Conservation (phyloP, 768 basidiomycete species). For the Macrolepiota dolichaula region DNA sequence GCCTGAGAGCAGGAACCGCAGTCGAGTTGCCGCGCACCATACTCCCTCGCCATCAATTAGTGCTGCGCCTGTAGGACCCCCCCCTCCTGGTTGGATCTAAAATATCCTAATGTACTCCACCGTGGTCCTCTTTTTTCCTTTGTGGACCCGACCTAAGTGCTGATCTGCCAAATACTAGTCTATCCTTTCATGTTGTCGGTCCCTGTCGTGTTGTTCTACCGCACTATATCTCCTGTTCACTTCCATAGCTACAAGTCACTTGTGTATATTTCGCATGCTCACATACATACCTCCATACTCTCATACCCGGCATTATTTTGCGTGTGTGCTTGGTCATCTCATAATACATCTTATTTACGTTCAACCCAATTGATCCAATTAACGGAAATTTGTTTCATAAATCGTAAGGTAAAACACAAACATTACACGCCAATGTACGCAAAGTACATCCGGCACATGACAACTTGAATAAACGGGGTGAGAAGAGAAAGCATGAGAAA, state of each 20-base stretch:
- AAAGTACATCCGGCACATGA: background rate
- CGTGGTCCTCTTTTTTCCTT: too few species aligned
- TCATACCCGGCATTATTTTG: background rate
- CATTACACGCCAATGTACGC: background rate
- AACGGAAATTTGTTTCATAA: background rate
- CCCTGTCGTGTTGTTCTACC: too few species aligned
- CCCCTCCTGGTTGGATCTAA: conserved; percentile 24
- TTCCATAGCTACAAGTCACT: background rate
- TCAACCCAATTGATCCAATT: too few species aligned
- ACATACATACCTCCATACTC: background rate
- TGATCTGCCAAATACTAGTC: too few species aligned
- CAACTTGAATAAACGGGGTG: background rate
- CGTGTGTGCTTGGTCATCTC: background rate
- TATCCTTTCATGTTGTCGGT: too few species aligned
- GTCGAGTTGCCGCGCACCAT: background rate
- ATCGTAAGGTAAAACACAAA: background rate
- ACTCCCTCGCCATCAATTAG: background rate
- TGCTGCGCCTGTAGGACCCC: conserved; percentile 1
- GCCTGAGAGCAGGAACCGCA: background rate
- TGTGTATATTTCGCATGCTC: background rate
- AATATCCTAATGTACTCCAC: too few species aligned
- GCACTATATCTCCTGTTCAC: background rate
- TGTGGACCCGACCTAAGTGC: too few species aligned
- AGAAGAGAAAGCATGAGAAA: background rate
- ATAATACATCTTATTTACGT: background rate